Conservation (phyloP, 306 rosid genomes). For the Lathyrus sativus region DNA sequence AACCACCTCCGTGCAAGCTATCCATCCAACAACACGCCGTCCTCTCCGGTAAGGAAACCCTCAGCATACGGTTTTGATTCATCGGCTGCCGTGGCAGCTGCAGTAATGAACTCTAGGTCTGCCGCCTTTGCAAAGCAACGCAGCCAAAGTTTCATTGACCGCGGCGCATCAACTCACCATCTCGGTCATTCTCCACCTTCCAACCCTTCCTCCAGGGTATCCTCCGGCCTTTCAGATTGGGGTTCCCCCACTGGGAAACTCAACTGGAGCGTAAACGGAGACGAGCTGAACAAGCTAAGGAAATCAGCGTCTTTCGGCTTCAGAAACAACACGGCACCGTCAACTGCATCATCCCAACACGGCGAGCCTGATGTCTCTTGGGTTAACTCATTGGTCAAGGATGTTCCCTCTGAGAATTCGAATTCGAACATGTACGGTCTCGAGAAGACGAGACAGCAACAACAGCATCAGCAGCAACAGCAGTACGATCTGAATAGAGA, state of each 20-base stretch:
- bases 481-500: conserved; percentile 65
- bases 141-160: conserved; percentile 96
- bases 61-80: conserved; percentile 73
- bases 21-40: conserved; percentile 66
- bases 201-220: conserved; percentile 57
- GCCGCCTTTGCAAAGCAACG: conserved; percentile 88
- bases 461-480: conserved; percentile 46
- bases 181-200: conserved; percentile 57
- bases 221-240: conserved; percentile 78
- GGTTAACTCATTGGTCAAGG: conserved; percentile 87
- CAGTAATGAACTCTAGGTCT: conserved; percentile 92
- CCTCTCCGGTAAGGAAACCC: conserved; percentile 79
- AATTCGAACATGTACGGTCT: conserved; percentile 39
- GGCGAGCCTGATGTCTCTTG: conserved; percentile 95
- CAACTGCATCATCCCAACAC: conserved; percentile 35
- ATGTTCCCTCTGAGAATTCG: conserved; percentile 63
- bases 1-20: conserved; percentile 91
- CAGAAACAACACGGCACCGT: conserved; percentile 51
- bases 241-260: conserved; percentile 78
- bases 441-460: conserved; percentile 37
- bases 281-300: conserved; percentile 83
- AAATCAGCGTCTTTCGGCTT: conserved; percentile 93
- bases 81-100: conserved; percentile 83
- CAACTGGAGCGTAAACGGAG: conserved; percentile 91
- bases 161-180: conserved; percentile 58